Evolutionary conservation across 805 yeast species (phyloP).

Genomic region (Pichia phayaonensis): DNA sequence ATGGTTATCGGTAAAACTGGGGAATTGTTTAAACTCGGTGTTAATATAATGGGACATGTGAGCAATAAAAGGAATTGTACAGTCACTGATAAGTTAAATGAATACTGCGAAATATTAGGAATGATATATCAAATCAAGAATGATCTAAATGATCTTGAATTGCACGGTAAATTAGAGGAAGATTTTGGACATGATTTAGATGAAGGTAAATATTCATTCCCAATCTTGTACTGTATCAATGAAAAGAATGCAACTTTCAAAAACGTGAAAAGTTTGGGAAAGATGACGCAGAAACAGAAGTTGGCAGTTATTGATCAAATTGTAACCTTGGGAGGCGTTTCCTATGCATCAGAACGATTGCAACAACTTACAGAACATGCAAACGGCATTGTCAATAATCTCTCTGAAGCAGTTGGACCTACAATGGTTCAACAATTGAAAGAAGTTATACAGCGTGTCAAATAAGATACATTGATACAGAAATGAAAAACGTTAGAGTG

Average conservation of each 20-base stretch:
- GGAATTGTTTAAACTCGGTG: slow-evolving; percentile 73
- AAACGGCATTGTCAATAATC: background rate
- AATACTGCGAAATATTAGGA: slow-evolving; percentile 71
- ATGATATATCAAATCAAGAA: slow-evolving; percentile 79
- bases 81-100: slow-evolving; percentile 31
- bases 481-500: no score
- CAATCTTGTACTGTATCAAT: slow-evolving; percentile 46
- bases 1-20: slow-evolving; percentile 91
- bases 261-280: background rate
- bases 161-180: slow-evolving; percentile 34
- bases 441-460: background rate
- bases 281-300: background rate
- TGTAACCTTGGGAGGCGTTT: background rate
- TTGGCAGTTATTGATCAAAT: background rate
- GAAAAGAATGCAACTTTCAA: background rate
- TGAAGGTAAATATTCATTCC: slow-evolving; percentile 86
- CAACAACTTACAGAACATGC: background rate
- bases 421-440: background rate
- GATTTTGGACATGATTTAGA: slow-evolving; percentile 65
- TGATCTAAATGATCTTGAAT: slow-evolving; percentile 66
- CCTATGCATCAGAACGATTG: background rate
- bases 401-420: background rate
- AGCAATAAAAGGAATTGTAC: background rate
- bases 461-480: no score
- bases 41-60: slow-evolving; percentile 44